A percentile compares a stretch with the other conserved stretches of the same genome.
These are phyloP conservation scores for Forsythia viridissima DNA, from an alignment of 257 asterid species.

Conservation along the genomic window DNA sequence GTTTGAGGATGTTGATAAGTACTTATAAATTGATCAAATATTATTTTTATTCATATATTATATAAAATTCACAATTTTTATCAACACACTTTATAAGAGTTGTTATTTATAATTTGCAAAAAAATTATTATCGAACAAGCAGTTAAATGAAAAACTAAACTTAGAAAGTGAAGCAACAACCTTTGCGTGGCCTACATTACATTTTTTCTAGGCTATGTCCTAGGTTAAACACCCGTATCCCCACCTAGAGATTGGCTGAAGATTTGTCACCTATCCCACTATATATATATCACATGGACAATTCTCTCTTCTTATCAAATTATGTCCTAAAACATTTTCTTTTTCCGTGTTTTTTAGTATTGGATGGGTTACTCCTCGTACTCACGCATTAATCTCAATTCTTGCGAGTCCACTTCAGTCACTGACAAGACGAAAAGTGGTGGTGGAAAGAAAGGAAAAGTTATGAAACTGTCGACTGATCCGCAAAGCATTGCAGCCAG, in stretches of 20 bases:
- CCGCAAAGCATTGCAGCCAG: constrained; percentile 88
- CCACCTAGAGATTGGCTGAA: constrained; percentile 31
- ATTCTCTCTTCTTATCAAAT: background rate
- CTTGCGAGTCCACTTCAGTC: constrained; percentile 22
- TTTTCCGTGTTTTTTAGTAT: background rate
- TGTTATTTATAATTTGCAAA: too few relatives aligned
- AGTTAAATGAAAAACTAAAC: background rate
- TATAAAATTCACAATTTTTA: too few relatives aligned
- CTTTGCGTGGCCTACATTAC: constrained; percentile 1
- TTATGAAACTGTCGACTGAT: constrained; percentile 66
- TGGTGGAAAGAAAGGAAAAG: constrained; percentile 7
- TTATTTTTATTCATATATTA: too few relatives aligned
- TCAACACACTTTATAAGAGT: too few relatives aligned
- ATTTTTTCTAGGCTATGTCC: constrained; percentile 25
- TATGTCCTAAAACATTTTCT: background rate
- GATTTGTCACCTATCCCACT: constrained; percentile 25
- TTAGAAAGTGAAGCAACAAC: constrained; percentile 8
- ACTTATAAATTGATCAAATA: too few relatives aligned
- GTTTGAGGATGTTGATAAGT: too few relatives aligned
- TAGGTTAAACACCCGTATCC: constrained; percentile 24
- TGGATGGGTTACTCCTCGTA: constrained; percentile 31
- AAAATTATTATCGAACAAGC: too few relatives aligned
- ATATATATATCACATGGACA: constrained; percentile 21
- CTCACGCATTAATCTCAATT: constrained; percentile 22
- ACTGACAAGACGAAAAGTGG: constrained; percentile 29